Evolutionary conservation across 176 grass and related monocot species (phyloP), one percentile per base, ranked within the genome.

Genomic region (Aegilops speltoides): DNA sequence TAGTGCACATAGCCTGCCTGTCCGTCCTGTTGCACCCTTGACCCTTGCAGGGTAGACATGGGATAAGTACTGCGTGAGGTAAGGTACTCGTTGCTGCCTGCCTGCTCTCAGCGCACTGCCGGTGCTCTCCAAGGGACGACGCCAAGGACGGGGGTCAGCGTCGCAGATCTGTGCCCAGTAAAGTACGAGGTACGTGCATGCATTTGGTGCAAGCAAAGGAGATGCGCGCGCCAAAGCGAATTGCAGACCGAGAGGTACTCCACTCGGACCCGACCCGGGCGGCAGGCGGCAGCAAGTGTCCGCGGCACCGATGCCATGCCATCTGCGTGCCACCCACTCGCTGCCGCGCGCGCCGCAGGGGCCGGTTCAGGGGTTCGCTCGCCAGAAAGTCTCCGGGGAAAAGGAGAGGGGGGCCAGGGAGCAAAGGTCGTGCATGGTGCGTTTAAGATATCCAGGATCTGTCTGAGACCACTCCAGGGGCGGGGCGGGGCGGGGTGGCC

Each of bases 391-490:
- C 83, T 52, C 60, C 60, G 6, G 13, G 17, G 36, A 4, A 12
- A n/a, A 29, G 12, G 2, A 32, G 20, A 17, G 15, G 5, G 5
- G 34, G 36, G 8, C 28, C 20, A 40, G 12, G 20, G 26, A 29
- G 60, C 54, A 82, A 86, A 90, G 83, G 74, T 83, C 48, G 28
- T 22, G 12, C 26, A 40, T 79, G 76, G 38, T 28, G 17, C 28
- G 77, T 59, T 72, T 82, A 88, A 91, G 82, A 88, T 91, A 91
- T 91, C 64, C 89, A 81, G 86, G 86, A 91, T 91, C 77, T 84
- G 40, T 14, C 40, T 23, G 77, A 88, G 86, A 88, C 62, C 85
- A 91, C 86, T 56, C 4, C 81, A 52, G 50, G 50, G 50, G 43
- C 48, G 4, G 46, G 38, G 38, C 38, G 9, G 38, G 38, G 38